Evolutionary conservation across 75 land plant genomes (phyloP), one percentile per base, ranked within the genome.

Genomic region (Selaginella moellendorffii): DNA sequence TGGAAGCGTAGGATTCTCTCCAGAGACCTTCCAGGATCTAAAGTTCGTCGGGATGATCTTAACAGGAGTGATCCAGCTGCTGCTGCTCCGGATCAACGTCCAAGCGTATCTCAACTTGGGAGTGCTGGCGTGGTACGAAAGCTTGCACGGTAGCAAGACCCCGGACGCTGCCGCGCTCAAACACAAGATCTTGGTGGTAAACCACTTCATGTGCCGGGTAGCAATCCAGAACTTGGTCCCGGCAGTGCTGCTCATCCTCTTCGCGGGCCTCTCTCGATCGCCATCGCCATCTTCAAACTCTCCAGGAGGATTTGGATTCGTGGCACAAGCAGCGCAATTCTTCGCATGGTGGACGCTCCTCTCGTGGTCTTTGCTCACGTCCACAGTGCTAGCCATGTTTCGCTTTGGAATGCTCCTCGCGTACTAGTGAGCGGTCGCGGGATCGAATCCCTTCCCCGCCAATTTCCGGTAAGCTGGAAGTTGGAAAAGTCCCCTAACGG

Each of bases 51-150:
- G 73, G 27, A 54, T 87, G 60, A 23, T 78, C 24, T 28, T 71
- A 19, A 46, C 78, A 0, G 85, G 79, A 1, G 0, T 84, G 21
- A 52, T 75, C 21, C 92, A 87, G 63, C 30, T 82, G 5, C 25
- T 77, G 1, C 67, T 76, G 24, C 14, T 87, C 17, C 65, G 92
- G 0, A 67, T 74, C 22, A 79, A 78, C 60, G 30, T 84, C 62
- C 92, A 87, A 61, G 78, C 78, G 78, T 87, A 76, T 30, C 63
- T 83, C 54, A 87, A 87, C 52, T 84, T 81, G 63, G 92, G 85
- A 12, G 78, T 87, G 31, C 29, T 87, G 24, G 72, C 69, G 2
- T 87, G 92, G 92, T 87, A 87, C 42, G 88, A 87, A 64, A 70
- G 87, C 31, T 29, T 87, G 63, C 92, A 87, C 26, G 67, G 80